phyloP scores from a whole-genome alignment of 306 rosid species.

The Prunus fruticosa region DNA sequence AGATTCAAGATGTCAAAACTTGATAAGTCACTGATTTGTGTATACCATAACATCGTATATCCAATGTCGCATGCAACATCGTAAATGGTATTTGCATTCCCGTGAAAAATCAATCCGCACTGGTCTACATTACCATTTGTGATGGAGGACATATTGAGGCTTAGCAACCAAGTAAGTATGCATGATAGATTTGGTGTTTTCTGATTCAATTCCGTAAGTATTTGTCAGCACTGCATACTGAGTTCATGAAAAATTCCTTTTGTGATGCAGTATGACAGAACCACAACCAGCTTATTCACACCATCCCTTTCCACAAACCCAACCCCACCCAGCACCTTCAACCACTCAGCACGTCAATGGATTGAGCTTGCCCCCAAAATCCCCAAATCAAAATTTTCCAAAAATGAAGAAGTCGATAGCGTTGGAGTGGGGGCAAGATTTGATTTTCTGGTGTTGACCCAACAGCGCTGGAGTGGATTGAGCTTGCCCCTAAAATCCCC shows the following conservation, averaged over 20 bases:
- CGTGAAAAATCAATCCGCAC: slow-evolving; percentile 66
- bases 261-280: slow-evolving; percentile 61
- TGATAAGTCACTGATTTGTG: not conserved
- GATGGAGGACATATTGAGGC: slow-evolving; percentile 90
- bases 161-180: slow-evolving; percentile 65
- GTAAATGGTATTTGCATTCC: slow-evolving; percentile 70
- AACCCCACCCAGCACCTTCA: too few relatives aligned
- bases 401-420: too few relatives aligned
- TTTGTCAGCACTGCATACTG: not conserved
- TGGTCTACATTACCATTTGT: slow-evolving; percentile 81
- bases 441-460: too few relatives aligned
- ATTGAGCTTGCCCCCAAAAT: too few relatives aligned
- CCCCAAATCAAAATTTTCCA: too few relatives aligned
- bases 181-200: not conserved
- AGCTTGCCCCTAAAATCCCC: too few relatives aligned
- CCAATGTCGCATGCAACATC: slow-evolving; percentile 63
- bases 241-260: slow-evolving; percentile 1
- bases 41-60: slow-evolving; percentile 62
- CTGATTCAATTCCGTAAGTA: not conserved
- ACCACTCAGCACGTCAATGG: too few relatives aligned
- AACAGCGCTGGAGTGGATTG: too few relatives aligned
- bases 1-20: not conserved
- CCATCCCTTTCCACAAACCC: too few relatives aligned
- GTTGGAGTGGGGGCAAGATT: too few relatives aligned
- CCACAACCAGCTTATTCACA: slow-evolving; percentile 73